Evolutionary conservation across 495 filamentous ascomycete species (phyloP), one percentile per base, ranked within the genome.

Genomic region (Aspergillus nanangensis): DNA sequence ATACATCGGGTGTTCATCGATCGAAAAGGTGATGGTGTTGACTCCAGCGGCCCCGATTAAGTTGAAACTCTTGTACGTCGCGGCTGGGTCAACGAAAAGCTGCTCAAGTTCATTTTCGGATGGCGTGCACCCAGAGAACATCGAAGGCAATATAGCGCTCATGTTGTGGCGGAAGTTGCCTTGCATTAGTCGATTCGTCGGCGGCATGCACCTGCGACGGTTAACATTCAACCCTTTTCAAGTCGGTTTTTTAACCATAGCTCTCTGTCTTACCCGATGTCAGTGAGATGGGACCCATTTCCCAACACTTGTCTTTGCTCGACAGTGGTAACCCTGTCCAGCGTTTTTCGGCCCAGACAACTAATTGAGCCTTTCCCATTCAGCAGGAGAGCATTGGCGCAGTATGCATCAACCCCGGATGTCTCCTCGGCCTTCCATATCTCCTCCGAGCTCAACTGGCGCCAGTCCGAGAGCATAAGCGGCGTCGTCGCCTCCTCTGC

Each of bases 311-410:
- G 19, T 24, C 55, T 48, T n/a, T 72, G 55, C 2, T 56, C 32
- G 0, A 47, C 45, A 21, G 60, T 69, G 1, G 68, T 65, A 11
- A 65, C 48, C 15, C 51, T 41, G 23, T 67, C 56, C 5, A 78
- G 52, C 7, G 65, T 53, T 4, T 62, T 53, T 27, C 57, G 56
- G 0, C 65, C 43, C 22, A 67, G 60, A 44, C 78, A 81, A 17
- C 65, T 56, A 7, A 78, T 65, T 2, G 63, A 66, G 5, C 78
- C 79, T 53, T 77, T 74, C 11, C 79, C 78, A 48, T 83, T 81
- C 34, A 83, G 60, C 10, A 83, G 61, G 5, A 81, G 56, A 24
- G 71, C 70, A 54, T 80, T 78, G 21, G 64, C 66, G 51, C 39
- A 62, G 25, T 44, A 34, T 11, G 33, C 38, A 48, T 78, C 72